Conservation (phyloP, 176 grass and related monocot species). For the Leersia perrieri region DNA sequence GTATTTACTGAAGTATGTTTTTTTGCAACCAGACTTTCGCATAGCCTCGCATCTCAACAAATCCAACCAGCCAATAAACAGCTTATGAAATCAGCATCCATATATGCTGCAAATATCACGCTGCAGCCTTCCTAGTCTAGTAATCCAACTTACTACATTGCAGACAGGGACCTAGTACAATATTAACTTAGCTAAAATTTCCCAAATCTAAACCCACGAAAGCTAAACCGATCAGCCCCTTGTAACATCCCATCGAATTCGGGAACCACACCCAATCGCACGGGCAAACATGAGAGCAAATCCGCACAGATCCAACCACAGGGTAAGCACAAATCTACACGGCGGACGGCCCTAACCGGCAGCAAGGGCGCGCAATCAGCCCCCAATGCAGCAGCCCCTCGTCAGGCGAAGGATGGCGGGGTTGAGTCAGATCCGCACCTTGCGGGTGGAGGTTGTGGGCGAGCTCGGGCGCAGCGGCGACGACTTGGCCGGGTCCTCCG, state of each 20-base stretch:
- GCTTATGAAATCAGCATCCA: background rate
- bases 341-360: background rate
- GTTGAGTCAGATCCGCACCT: conserved; percentile 58
- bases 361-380: background rate
- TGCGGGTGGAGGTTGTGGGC: conserved; percentile 84
- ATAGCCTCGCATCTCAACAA: background rate
- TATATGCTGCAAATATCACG: background rate
- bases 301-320: background rate
- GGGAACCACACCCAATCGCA: background rate
- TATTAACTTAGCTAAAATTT: background rate
- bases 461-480: conserved; percentile 66
- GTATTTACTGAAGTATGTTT: background rate
- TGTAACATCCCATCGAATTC: background rate
- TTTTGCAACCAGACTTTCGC: background rate
- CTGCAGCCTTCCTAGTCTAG: background rate
- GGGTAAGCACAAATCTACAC: background rate
- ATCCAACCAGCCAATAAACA: background rate
- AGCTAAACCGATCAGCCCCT: background rate
- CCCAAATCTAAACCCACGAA: background rate
- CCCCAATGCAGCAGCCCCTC: background rate
- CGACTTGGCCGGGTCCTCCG: conserved; percentile 84
- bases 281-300: background rate
- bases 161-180: background rate
- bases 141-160: background rate
- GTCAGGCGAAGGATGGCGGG: background rate